phyloP scores from a whole-genome alignment of 148 eudicot genomes.

The Agrostemma githago region DNA sequence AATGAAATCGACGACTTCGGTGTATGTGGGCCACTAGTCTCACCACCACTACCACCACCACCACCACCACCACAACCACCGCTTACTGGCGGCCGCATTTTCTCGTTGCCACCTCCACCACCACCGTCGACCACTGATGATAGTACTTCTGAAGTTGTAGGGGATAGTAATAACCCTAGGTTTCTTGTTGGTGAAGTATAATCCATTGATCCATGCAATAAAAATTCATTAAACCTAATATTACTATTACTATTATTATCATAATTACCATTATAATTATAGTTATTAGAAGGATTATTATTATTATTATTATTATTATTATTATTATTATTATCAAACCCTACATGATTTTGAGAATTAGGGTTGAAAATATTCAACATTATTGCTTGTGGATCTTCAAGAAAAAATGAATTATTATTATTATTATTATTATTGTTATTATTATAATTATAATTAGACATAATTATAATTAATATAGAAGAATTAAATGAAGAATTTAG shows the following conservation, averaged over 20 bases:
- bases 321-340: neutral
- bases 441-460: slow-evolving; percentile 25
- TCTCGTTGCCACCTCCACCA: slow-evolving; percentile 12
- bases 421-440: slow-evolving; percentile 7
- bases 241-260: slow-evolving; percentile 6
- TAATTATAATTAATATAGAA: slow-evolving; percentile 12
- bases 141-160: slow-evolving; percentile 25
- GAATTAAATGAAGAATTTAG: neutral
- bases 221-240: slow-evolving; percentile 24
- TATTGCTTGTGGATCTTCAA: slow-evolving; percentile 23
- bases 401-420: slow-evolving; percentile 2
- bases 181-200: slow-evolving; percentile 18
- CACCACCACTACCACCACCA: slow-evolving; percentile 8
- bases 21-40: slow-evolving; percentile 29
- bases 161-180: slow-evolving; percentile 26
- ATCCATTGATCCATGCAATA: slow-evolving; percentile 31
- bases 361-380: slow-evolving; percentile 15
- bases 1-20: slow-evolving; percentile 64
- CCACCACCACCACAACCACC: neutral
- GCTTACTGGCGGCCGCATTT: neutral
- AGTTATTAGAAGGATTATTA: neutral
- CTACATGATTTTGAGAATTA: neutral
- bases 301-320: slow-evolving; percentile 2
- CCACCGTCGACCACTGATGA: slow-evolving; percentile 25
- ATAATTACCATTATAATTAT: neutral